phyloP scores from a whole-genome alignment of 768 basidiomycete species.

The Termitomyces sp. region DNA sequence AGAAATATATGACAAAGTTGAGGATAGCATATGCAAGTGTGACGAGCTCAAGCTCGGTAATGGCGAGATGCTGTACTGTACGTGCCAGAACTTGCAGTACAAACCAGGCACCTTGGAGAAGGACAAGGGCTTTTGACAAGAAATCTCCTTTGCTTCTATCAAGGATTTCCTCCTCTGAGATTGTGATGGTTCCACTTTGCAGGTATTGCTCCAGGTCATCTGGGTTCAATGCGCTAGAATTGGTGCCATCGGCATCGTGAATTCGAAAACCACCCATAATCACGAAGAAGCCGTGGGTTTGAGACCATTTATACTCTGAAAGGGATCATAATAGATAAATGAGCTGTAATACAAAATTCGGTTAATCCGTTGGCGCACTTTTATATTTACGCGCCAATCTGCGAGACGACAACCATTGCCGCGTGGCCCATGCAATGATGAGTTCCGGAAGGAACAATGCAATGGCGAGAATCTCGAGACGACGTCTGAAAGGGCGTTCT shows the following conservation, averaged over 20 bases:
- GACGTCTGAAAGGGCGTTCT: background rate
- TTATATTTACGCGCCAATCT: conserved; percentile 11
- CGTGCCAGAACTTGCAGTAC: conserved; percentile 23
- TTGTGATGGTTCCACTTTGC: background rate
- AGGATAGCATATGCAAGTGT: conserved; percentile 23
- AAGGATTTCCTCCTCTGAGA: conserved; percentile 18
- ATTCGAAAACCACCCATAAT: conserved; percentile 22
- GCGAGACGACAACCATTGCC: conserved; percentile 16
- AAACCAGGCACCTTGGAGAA: conserved; percentile 27
- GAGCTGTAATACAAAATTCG: no score
- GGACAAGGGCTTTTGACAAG: conserved; percentile 18
- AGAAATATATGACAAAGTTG: conserved; percentile 22
- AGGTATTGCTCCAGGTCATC: background rate
- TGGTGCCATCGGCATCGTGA: background rate
- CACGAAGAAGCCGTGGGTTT: conserved; percentile 22
- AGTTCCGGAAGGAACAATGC: conserved; percentile 19
- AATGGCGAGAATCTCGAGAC: background rate
- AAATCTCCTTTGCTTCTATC: conserved; percentile 23
- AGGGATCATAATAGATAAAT: background rate
- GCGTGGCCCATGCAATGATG: conserved; percentile 15
- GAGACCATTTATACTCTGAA: conserved; percentile 15
- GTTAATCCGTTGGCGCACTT: background rate
- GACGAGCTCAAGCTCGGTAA: conserved; percentile 26
- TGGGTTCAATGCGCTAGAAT: background rate
- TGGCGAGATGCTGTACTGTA: conserved; percentile 11